phyloP scores from a whole-genome alignment of 2,329 filamentous ascomycete genomes.

The Xylariomycetidae sp. region DNA sequence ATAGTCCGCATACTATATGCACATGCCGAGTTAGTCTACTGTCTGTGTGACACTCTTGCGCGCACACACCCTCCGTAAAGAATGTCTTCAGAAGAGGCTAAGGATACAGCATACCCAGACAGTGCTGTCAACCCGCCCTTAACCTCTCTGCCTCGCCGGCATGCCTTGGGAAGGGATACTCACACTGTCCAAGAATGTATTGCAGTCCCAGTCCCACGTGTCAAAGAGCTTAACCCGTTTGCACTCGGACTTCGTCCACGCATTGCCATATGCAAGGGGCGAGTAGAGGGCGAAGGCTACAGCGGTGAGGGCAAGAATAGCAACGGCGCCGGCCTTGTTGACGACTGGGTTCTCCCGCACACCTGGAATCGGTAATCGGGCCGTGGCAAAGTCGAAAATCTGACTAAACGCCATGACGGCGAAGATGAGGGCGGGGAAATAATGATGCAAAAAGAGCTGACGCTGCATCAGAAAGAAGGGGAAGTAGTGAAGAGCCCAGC shows the following conservation, averaged over 20 bases:
- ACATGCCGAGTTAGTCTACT: conserved; percentile 13
- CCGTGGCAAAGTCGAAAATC: conserved; percentile 78
- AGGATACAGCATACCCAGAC: conserved; percentile 4
- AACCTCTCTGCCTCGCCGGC: conserved; percentile 29
- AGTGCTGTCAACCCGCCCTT: conserved; percentile 9
- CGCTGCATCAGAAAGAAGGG: conserved; percentile 98
- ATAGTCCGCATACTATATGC: conserved; percentile 46
- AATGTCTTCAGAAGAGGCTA: conserved; percentile 6
- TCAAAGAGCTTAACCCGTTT: conserved; percentile 79
- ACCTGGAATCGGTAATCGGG: conserved; percentile 64
- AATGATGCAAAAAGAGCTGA: conserved; percentile 97
- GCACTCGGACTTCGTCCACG: conserved; percentile 89
- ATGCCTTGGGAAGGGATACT: conserved; percentile 45
- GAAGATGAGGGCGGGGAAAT: conserved; percentile 96
- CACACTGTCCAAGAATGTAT: conserved; percentile 83
- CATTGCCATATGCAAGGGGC: conserved; percentile 86
- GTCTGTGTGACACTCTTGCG: conserved; percentile 5
- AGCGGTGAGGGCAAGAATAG: conserved; percentile 70
- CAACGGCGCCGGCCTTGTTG: conserved; percentile 67
- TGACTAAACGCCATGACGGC: conserved; percentile 86
- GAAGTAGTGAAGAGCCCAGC: conserved; percentile 98
- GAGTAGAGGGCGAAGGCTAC: conserved; percentile 80
- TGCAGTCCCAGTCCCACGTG: conserved; percentile 98
- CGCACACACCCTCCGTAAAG: conserved; percentile 4
- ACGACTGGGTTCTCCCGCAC: conserved; percentile 66